phyloP scores from a whole-genome alignment of 345 rosid species.

The Dimocarpus longan region DNA sequence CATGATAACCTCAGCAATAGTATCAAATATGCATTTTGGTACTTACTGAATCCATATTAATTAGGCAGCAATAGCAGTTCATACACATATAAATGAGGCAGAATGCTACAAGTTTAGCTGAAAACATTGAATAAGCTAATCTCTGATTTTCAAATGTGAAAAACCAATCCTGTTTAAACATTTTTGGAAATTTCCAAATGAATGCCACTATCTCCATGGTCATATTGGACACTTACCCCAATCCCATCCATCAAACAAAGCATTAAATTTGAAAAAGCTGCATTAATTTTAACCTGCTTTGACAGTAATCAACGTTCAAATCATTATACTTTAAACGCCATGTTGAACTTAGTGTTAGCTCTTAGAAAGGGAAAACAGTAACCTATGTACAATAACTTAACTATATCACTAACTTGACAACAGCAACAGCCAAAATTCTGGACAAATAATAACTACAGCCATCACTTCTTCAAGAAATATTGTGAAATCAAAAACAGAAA shows the following conservation, averaged over 20 bases:
- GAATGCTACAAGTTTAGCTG: not conserved
- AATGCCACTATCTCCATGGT: not conserved
- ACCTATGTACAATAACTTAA: not conserved
- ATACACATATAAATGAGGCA: not conserved
- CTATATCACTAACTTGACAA: not conserved
- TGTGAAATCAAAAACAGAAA: not conserved
- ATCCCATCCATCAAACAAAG: not conserved
- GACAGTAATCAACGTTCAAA: not conserved
- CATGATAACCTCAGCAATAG: not conserved
- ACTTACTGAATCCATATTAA: not conserved
- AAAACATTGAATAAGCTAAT: too few species aligned
- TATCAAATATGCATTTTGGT: not conserved
- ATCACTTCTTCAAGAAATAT: too few species aligned
- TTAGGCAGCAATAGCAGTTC: too few species aligned
- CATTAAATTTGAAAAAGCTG: not conserved
- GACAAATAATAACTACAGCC: not conserved
- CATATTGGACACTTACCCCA: not conserved
- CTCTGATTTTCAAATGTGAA: not conserved
- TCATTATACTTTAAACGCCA: not conserved
- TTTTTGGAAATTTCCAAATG: not conserved
- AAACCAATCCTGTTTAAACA: too few species aligned
- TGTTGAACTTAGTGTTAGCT: not conserved
- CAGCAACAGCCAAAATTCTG: not conserved
- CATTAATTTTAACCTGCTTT: not conserved
- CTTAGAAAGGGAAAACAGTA: not conserved